Base-by-base conservation (phyloP, 2,329 filamentous ascomycete species). In the Plectosphaerella cucumerina region DNA sequence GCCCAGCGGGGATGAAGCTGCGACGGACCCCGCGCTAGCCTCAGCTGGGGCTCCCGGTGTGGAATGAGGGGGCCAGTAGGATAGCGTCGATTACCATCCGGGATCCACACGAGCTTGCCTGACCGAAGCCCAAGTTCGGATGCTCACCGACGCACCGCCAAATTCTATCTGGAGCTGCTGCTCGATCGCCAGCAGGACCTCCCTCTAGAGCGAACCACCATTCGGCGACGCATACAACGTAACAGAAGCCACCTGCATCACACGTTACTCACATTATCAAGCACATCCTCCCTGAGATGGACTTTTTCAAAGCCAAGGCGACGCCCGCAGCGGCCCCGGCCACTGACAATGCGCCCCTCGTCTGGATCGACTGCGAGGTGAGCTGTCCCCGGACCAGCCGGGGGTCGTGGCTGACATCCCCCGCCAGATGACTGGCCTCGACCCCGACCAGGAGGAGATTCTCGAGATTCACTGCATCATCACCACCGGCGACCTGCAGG, bases 391-490 rank as follows among this genome's bases (percentile, higher is more conserved):
- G 26, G 12, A 8, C 26, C 26, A 5, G 4, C 26, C 26, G 26
- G 6, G 26, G 26, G 26, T 8, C 14, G n/a, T 26, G 14, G 12
- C 11, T 18, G n/a, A 15, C 45, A 15, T 8, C 42, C 20, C 44
- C 17, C 15, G 42, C n/a, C 59, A 96, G 90, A 99, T 99, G 94
- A 97, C 90, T 31, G 90, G 90, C 20, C 80, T 96, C 8, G 54
- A 96, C 67, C 78, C 85, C 2, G 81, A 88, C 53, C 83, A 75
- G 31, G 93, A 97, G 64, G 85, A 86, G 50, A 94, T 97, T 62
- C 84, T 97, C 63, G 91, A 96, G 62, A 87, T 97, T 51, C 93
- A 87, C 69, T 97, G 92, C 72, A 87, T 95, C 69, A 82, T 99
- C 65, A 99, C 94, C 8, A 88, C 92, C 59, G 80, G 84, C 49